Evolutionary conservation across 208 protist genomes (phyloP).

Genomic region (Blastocrithidia nonstop): DNA sequence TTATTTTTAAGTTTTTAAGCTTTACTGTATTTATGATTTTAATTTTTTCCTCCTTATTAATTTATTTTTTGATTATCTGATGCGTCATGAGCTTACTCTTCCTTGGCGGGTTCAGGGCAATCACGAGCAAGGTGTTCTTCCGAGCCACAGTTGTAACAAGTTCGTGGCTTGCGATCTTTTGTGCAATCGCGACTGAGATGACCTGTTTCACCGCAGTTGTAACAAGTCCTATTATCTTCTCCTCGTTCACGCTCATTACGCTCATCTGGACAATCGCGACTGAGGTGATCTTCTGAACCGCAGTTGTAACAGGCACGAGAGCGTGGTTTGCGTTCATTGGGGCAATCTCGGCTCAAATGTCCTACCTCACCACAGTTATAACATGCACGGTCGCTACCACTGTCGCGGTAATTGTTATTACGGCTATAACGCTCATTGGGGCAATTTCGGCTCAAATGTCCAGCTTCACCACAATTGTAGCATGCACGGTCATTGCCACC

Average conservation of each 20-base stretch:
- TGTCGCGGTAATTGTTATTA: not conserved
- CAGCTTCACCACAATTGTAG: constrained; percentile 47
- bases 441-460: constrained; percentile 58
- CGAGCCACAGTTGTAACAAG: constrained; percentile 63
- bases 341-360: constrained; percentile 58
- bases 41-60: constrained; percentile 4
- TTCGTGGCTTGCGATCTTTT: constrained; percentile 14
- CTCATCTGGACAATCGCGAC: constrained; percentile 43
- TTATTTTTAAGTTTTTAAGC: not conserved
- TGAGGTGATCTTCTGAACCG: constrained; percentile 32
- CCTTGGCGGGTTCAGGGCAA: constrained; percentile 18
- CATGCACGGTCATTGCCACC: constrained; percentile 29
- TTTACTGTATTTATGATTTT: constrained; percentile 4
- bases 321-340: constrained; percentile 16
- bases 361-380: constrained; percentile 47
- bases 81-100: not conserved
- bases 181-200: constrained; percentile 58
- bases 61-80: not conserved
- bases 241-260: constrained; percentile 10
- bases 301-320: constrained; percentile 28
- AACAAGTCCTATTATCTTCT: constrained; percentile 26
- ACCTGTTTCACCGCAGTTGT: constrained; percentile 33
- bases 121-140: constrained; percentile 54
- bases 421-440: constrained; percentile 27
- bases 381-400: constrained; percentile 32